Conservation (phyloP, 129 eudicot species). For the Tagetes erecta region DNA sequence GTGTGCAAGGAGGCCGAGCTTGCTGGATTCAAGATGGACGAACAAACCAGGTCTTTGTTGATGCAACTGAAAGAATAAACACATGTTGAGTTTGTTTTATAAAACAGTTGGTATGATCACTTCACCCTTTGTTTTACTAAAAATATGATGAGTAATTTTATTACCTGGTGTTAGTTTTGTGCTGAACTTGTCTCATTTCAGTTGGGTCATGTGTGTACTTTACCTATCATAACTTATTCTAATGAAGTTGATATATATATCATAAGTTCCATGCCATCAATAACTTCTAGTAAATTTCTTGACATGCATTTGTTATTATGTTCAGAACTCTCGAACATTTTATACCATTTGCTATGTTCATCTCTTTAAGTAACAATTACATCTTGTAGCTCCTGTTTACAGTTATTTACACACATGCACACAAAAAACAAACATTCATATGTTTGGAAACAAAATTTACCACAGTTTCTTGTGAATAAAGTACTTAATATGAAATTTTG, state of each 20-base stretch:
- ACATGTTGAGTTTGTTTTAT: background rate
- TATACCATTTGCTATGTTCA: conserved; percentile 1
- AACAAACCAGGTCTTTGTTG: conserved; percentile 41
- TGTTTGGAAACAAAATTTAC: conserved; percentile 11
- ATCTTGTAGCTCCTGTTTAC: background rate
- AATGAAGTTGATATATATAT: conserved; percentile 13
- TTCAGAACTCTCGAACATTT: conserved; percentile 1
- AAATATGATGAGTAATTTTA: background rate
- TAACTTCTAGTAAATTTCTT: background rate
- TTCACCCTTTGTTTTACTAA: conserved; percentile 15
- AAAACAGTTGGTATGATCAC: conserved; percentile 14
- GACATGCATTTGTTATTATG: background rate
- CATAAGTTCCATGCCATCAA: background rate
- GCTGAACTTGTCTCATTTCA: background rate
- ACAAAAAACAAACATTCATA: background rate
- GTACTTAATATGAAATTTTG: conserved; percentile 1
- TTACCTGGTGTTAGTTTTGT: background rate
- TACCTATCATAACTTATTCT: background rate
- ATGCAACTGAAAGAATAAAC: conserved; percentile 41
- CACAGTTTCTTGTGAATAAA: background rate
- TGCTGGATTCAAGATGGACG: conserved; percentile 70
- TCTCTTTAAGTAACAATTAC: background rate
- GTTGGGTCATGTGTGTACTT: background rate
- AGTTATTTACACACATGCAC: too few species aligned
- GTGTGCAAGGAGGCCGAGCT: conserved; percentile 74